Base-by-base conservation (phyloP, 805 yeast species). In the Danielia reshetovae region DNA sequence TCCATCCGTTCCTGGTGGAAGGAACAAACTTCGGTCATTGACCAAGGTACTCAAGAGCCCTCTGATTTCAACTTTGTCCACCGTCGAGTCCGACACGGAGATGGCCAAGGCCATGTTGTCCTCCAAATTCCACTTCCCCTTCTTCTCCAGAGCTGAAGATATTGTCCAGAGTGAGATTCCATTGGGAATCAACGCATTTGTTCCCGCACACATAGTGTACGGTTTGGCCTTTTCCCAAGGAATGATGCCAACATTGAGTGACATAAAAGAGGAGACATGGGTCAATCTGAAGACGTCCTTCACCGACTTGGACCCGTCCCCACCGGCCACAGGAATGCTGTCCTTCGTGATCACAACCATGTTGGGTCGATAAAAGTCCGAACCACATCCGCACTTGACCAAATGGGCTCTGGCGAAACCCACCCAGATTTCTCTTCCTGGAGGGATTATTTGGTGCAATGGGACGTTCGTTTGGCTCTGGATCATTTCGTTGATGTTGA, bases 371-470 rank as follows among this genome's bases (percentile, higher is more conserved):
- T 71, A 69, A 46, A 68, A 57, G 14, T 57, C 56, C 13, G 46
- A 48, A 9, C 73, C 70, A 51, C 76, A 71, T 0, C 73, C 72
- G 50, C 75, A 70, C 10, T 54, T 40, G 34, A 56, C 54, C 13
- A 70, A 39, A 41, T 67, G 72, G 4, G 73, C 64, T 40, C 73
- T 59, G 2, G 70, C 70, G 48, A 71, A 68, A 1, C 73, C 74
- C 18, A 70, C 52, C 70, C 74, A 72, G 34, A 72, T 53, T 40
- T 70, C 71, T 26, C 68, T 46, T 15, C 52, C 54, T 17, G 40
- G 37, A 1, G 59, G 43, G 13, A 59, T 42, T 15, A 38, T 29
- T 8, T 16, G 27, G 7, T 30, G 29, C 23, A 17, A 24, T 6
- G 6, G 15, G 4, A 7, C 21, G 9, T 13, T 19, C 18, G 15